A percentile compares a stretch with the other conserved stretches of the same genome.
Evolutionary conservation across 2,329 filamentous ascomycete species (phyloP).

Genomic region (Dothistroma pini): DNA sequence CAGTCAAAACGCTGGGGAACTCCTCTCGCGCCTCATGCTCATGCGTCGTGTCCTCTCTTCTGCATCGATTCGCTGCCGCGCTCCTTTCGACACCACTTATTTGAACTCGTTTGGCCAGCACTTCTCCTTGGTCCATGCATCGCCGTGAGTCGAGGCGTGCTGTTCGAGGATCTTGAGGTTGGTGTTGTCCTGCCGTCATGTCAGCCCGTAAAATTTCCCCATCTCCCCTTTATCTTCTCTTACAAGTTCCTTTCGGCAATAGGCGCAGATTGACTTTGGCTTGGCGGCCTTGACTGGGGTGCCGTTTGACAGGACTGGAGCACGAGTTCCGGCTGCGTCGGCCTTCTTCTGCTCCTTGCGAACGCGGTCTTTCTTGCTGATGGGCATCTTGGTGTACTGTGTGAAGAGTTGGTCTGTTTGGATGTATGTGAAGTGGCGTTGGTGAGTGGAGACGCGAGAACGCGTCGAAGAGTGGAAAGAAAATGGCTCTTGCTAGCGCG

Average conservation of each 20-base stretch:
- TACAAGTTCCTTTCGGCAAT: constrained; percentile 32
- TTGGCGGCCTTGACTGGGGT: constrained; percentile 54
- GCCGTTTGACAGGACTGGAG: constrained; percentile 54
- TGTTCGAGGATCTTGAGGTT: constrained; percentile 51
- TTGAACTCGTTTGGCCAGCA: constrained; percentile 49
- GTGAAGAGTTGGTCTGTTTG: neutral
- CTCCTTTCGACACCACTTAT: neutral
- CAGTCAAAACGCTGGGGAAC: neutral
- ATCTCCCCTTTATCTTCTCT: neutral
- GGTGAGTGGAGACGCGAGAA: neutral
- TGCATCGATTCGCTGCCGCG: neutral
- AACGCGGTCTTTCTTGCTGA: constrained; percentile 51
- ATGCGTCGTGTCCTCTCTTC: neutral
- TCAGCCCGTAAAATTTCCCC: neutral
- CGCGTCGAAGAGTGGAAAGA: neutral
- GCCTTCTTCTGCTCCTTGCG: constrained; percentile 55
- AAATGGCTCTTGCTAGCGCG: neutral
- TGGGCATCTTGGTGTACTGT: constrained; percentile 38
- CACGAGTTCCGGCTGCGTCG: constrained; percentile 53
- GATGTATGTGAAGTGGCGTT: neutral
- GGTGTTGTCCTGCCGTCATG: constrained; percentile 40
- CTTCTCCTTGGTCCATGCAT: constrained; percentile 56
- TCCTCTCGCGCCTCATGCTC: neutral
- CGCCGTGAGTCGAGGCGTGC: constrained; percentile 52
- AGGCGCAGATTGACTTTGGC: constrained; percentile 44